These are phyloP conservation scores for Suillus lakei DNA, from an alignment of 768 basidiomycete species.

Conservation along the genomic window DNA sequence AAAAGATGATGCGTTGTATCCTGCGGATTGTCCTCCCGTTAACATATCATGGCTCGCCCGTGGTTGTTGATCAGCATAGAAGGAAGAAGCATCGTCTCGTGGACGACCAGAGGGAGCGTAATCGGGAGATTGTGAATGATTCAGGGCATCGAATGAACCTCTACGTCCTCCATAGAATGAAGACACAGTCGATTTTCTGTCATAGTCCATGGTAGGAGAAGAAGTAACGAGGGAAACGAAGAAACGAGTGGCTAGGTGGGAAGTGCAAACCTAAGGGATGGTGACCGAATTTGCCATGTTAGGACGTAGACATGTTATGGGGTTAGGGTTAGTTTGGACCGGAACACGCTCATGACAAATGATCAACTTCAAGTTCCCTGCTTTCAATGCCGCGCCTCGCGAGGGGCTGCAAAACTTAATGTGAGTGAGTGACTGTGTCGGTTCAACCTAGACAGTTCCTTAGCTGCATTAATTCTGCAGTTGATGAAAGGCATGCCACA, in stretches of 20 bases:
- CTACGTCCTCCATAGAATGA: conserved; percentile 75
- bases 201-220: conserved; percentile 61
- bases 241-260: conserved; percentile 17
- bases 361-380: too few relatives aligned
- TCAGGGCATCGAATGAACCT: conserved; percentile 64
- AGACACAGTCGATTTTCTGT: conserved; percentile 79
- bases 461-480: too few relatives aligned
- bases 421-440: not conserved
- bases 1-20: conserved; percentile 77
- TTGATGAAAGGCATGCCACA: too few relatives aligned
- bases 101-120: conserved; percentile 41
- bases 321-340: conserved; percentile 30
- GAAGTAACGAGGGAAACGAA: conserved; percentile 7
- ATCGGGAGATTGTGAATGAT: conserved; percentile 41
- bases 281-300: conserved; percentile 7
- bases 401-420: not conserved
- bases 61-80: conserved; percentile 48
- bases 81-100: conserved; percentile 75
- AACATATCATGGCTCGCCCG: conserved; percentile 54
- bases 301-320: conserved; percentile 5
- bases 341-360: not conserved
- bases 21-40: conserved; percentile 54
- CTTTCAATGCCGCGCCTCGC: too few relatives aligned
- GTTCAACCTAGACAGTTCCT: not conserved
- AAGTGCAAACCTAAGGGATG: conserved; percentile 8